phyloP scores from a whole-genome alignment of 805 yeast species.

The Wickerhamiella occidentalis region DNA sequence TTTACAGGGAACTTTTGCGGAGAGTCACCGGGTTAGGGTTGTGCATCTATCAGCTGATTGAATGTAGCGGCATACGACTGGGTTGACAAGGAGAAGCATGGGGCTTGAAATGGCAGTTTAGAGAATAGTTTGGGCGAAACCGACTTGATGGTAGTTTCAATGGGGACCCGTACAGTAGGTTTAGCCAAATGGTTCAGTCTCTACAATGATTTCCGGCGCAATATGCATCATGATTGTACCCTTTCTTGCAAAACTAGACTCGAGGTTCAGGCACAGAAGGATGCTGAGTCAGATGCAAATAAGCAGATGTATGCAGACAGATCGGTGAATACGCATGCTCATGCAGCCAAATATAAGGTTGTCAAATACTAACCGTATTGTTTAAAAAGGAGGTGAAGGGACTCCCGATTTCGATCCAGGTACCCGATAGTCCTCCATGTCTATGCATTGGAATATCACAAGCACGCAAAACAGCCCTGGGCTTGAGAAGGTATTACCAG shows the following conservation, averaged over 20 bases:
- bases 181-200: no score
- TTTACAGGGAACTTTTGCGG: not conserved
- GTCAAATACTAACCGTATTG: not conserved
- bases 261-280: slow-evolving; percentile 3
- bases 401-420: not conserved
- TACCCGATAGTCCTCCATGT: not conserved
- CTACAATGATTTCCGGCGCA: not conserved
- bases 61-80: not conserved
- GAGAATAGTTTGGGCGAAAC: not conserved
- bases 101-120: not conserved
- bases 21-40: slow-evolving; percentile 8
- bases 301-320: slow-evolving; percentile 6
- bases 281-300: not conserved
- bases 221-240: not conserved
- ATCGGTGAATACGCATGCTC: slow-evolving; percentile 8
- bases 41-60: slow-evolving; percentile 11
- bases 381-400: not conserved
- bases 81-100: not conserved
- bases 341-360: slow-evolving; percentile 10
- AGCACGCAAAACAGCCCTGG: slow-evolving; percentile 1
- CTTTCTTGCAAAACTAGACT: not conserved
- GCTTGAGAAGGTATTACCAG: slow-evolving; percentile 7
- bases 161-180: no score
- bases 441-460: slow-evolving; percentile 4
- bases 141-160: no score